Evolutionary conservation across 2,329 filamentous ascomycete genomes (phyloP).

Genomic region (Fusarium equiseti): DNA sequence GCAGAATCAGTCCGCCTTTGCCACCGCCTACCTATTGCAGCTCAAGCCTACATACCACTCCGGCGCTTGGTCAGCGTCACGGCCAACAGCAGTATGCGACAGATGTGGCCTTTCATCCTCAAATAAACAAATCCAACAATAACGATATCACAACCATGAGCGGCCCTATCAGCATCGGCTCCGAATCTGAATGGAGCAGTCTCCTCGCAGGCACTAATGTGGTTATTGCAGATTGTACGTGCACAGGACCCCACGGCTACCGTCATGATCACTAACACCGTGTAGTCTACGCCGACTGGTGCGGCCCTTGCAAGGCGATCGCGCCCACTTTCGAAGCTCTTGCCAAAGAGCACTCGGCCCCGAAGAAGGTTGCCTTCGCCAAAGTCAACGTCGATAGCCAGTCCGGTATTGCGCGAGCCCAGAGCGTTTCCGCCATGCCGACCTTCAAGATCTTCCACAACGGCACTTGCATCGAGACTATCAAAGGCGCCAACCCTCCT

Average conservation of each 20-base stretch:
- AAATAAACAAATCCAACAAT: conserved; percentile 15
- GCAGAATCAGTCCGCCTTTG: conserved; percentile 44
- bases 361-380: conserved; percentile 86
- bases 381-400: conserved; percentile 93
- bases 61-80: conserved; percentile 40
- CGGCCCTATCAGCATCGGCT: conserved; percentile 68
- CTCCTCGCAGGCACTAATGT: conserved; percentile 79
- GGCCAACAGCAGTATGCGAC: conserved; percentile 28
- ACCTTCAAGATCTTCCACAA: conserved; percentile 93
- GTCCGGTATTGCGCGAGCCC: conserved; percentile 78
- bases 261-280: conserved; percentile 44
- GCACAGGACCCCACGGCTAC: not conserved
- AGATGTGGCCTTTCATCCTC: conserved; percentile 40
- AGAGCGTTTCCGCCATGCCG: conserved; percentile 88
- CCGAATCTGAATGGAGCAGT: conserved; percentile 76
- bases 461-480: conserved; percentile 77
- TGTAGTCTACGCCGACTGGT: conserved; percentile 94
- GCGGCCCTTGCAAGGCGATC: conserved; percentile 92
- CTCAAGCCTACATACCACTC: not conserved
- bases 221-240: conserved; percentile 89
- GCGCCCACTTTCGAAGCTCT: conserved; percentile 90
- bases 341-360: conserved; percentile 80
- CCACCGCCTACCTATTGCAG: conserved; percentile 43
- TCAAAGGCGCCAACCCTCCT: conserved; percentile 83
- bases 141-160: conserved; percentile 55